Evolutionary conservation across 108 stramenopile genomes (phyloP), one percentile per base, ranked within the genome.

Genomic region (Chaetoceros tenuissimus): DNA sequence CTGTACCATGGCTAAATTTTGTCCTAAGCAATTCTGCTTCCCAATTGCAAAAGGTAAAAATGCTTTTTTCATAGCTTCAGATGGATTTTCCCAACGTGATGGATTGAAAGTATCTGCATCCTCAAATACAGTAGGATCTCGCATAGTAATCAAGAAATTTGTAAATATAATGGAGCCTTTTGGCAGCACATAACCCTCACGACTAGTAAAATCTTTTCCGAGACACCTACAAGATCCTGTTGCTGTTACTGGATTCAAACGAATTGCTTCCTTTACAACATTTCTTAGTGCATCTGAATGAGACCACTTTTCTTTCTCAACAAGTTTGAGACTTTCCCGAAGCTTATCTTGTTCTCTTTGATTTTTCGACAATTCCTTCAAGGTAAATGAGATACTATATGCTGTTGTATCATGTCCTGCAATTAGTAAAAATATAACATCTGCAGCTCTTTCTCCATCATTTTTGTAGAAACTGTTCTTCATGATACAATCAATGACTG

Each of bases 401-500:
- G 34, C 34, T 5, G 34, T 40, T 5, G 34, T 40, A 40, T 40
- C 34, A 40, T 40, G 13, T 10, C 34, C 34, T 5, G 34, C 34
- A 5, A 40, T 13, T 10, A 40, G 13, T 10, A 40, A 13, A 40
- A 40, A 5, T 10, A 40, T 40, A 5, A 40, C 5, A 40, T 40
- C 34, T 40, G 34, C 34, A 10, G 34, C 34, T 13, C 34, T 40
- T 40, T 40, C 8, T 13, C 13, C 34, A 40, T 40, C 34, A 46
- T 63, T 46, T 24, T 60, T 57, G 34, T 73, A 79, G 8, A 64
- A 55, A 18, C 28, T 54, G 51, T 63, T 74, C 24, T 65, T 55
- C 5, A 51, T 55, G 24, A 79, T 74, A 44, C 58, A 58, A n/a
- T 55, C 30, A 30, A 79, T 61, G 29, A 79, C 55, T 3, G 72